Conservation (phyloP, 805 yeast species). For the Kodamaea nitidulidarum region DNA sequence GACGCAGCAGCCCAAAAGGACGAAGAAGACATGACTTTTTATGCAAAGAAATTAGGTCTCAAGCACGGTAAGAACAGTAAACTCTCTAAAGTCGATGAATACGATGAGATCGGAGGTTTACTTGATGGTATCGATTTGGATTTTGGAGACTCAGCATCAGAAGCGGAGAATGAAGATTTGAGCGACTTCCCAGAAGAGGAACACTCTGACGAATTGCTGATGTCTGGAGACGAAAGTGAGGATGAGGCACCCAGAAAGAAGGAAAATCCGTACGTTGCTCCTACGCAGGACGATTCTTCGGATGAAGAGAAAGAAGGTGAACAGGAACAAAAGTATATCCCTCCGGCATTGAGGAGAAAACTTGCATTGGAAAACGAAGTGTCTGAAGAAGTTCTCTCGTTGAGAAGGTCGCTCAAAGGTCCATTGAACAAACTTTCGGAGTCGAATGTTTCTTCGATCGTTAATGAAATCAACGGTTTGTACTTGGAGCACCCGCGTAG, state of each 20-base stretch:
- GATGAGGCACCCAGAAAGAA: slow-evolving; percentile 22
- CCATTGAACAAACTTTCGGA: slow-evolving; percentile 87
- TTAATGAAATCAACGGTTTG: slow-evolving; percentile 60
- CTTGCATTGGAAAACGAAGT: slow-evolving; percentile 36
- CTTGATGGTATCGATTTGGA: slow-evolving; percentile 70
- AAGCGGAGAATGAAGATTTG: slow-evolving; percentile 17
- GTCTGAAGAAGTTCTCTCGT: slow-evolving; percentile 38
- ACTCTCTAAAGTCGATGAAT: slow-evolving; percentile 52
- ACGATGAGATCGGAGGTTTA: slow-evolving; percentile 78
- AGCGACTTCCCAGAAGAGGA: slow-evolving; percentile 10
- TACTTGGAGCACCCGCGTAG: slow-evolving; percentile 72
- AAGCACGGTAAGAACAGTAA: slow-evolving; percentile 46
- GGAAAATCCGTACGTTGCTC: slow-evolving; percentile 78
- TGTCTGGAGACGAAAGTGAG: slow-evolving; percentile 9
- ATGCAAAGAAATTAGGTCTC: slow-evolving; percentile 76
- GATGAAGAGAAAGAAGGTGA: slow-evolving; percentile 11
- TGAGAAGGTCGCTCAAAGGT: slow-evolving; percentile 70
- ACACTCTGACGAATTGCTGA: slow-evolving; percentile 17
- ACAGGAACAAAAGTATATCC: slow-evolving; percentile 56
- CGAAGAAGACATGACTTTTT: slow-evolving; percentile 76
- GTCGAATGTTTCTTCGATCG: slow-evolving; percentile 68
- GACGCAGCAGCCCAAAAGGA: slow-evolving; percentile 51
- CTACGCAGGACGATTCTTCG: slow-evolving; percentile 24
- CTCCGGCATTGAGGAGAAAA: slow-evolving; percentile 77
- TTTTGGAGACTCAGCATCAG: slow-evolving; percentile 18